Base-by-base conservation (phyloP, 2,329 filamentous ascomycete genomes). In the Talaromyces verruculosus region DNA sequence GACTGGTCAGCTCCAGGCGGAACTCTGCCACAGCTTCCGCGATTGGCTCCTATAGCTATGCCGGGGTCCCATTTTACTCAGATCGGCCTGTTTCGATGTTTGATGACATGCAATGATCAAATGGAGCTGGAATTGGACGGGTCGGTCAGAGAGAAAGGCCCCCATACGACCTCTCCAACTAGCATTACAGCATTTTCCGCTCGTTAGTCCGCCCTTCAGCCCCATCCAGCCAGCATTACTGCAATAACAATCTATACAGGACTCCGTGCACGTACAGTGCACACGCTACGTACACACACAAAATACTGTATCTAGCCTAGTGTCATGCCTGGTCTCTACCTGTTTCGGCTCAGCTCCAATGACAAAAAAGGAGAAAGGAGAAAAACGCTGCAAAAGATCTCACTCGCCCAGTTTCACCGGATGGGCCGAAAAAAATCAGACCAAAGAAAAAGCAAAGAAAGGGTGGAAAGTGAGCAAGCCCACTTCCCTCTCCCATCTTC, bases 11-110 rank as follows among this genome's bases (percentile, higher is more conserved):
- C 53, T 65, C 55, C 43, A 53, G 35, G 47, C 65, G 65, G 67
- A 68, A 68, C 22, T 41, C 39, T 37, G 49, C 58, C 51, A 63
- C 39, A 19, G 33, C 67, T 59, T 68, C 67, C 67, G 67, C 67
- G 67, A 68, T 68, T 68, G 67, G 67, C 37, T 45, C 55, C n/a
- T 33, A 33, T 22, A 61, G 64, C 58, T 25, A 60, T 45, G 19
- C n/a, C 45, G 41, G 65, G 62, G 11, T 15, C 49, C 35, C 64
- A 47, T 45, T 61, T 28, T 60, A 57, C 37, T 53, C 51, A 58
- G 51, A 64, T 64, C 62, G 51, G 39, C 51, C 25, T 58, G 62
- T 57, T 45, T 61, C 60, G 57, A 61, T 59, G 64, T 64, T 64
- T 64, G 62, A 64, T 58, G 62, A 58, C 51, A 64, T 64, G 51